phyloP scores from a whole-genome alignment of 768 basidiomycete species.

The Infundibulicybe gibba region DNA sequence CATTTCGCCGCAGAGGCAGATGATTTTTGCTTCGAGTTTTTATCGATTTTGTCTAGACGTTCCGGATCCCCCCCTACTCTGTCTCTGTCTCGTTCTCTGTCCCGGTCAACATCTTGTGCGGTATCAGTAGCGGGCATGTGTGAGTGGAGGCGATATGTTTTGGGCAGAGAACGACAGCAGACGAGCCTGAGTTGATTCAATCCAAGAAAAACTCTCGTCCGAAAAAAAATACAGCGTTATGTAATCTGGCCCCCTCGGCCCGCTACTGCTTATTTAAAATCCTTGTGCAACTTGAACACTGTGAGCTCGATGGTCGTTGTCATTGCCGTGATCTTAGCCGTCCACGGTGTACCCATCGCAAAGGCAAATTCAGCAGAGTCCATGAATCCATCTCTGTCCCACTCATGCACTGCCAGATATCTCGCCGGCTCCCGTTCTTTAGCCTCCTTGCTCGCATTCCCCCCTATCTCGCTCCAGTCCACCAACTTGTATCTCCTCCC shows the following conservation, averaged over 20 bases:
- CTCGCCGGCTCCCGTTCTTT: constrained; percentile 10
- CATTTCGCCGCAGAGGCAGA: constrained; percentile 14
- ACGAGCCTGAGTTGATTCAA: too few relatives aligned
- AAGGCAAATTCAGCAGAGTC: constrained; percentile 5
- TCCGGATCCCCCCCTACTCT: constrained; percentile 1
- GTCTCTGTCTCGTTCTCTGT: constrained; percentile 15
- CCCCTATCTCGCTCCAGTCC: constrained; percentile 11
- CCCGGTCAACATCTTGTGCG: constrained; percentile 13
- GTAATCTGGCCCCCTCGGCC: too few relatives aligned
- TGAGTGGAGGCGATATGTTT: not conserved
- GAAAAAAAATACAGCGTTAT: too few relatives aligned
- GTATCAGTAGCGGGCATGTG: constrained; percentile 15
- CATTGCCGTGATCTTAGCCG: too few relatives aligned
- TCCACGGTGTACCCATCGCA: not conserved
- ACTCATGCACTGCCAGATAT: constrained; percentile 32
- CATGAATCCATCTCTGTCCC: constrained; percentile 5
- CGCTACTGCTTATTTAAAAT: too few relatives aligned
- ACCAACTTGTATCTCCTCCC: constrained; percentile 24
- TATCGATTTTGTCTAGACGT: constrained; percentile 14
- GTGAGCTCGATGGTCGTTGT: too few relatives aligned
- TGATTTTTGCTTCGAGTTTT: constrained; percentile 14
- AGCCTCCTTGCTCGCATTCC: constrained; percentile 2
- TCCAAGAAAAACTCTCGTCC: too few relatives aligned
- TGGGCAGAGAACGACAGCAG: too few relatives aligned
- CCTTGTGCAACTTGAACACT: too few relatives aligned